phyloP scores from a whole-genome alignment of 2,329 filamentous ascomycete species.

The Colletotrichum eleusines region DNA sequence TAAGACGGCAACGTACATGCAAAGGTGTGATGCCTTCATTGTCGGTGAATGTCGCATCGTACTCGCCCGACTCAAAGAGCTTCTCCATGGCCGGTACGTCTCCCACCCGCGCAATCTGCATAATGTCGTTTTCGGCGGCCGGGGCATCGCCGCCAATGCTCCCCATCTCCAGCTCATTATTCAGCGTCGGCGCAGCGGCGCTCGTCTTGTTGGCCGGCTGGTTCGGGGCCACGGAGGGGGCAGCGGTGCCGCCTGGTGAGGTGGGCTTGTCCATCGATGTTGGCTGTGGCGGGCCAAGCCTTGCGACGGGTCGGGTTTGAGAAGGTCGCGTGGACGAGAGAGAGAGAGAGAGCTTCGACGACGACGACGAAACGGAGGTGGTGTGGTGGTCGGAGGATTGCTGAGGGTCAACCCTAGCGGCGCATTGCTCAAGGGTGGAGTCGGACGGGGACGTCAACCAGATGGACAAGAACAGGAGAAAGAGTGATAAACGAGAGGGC shows the following conservation, averaged over 20 bases:
- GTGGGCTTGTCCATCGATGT: conserved; percentile 57
- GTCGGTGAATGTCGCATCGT: conserved; percentile 85
- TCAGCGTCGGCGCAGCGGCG: conserved; percentile 67
- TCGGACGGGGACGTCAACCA: not conserved
- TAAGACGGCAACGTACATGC: conserved; percentile 73
- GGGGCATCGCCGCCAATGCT: conserved; percentile 57
- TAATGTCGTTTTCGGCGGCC: conserved; percentile 80
- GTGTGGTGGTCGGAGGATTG: conserved; percentile 15
- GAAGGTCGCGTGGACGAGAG: not conserved
- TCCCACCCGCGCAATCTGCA: conserved; percentile 92
- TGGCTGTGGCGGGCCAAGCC: conserved; percentile 30
- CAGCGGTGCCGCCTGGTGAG: conserved; percentile 51
- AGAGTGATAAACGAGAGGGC: not conserved
- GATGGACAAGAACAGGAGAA: not conserved
- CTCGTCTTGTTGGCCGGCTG: conserved; percentile 68
- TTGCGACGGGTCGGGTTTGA: conserved; percentile 18
- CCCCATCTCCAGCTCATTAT: conserved; percentile 68
- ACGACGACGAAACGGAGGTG: not conserved
- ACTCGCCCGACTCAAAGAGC: conserved; percentile 86
- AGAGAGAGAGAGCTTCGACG: not conserved
- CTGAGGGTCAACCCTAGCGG: conserved; percentile 38
- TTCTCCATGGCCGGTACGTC: conserved; percentile 89
- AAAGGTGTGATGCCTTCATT: conserved; percentile 95
- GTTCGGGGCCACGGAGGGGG: conserved; percentile 59
- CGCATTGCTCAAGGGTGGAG: conserved; percentile 31